A percentile compares a stretch with the other conserved stretches of the same genome.
Conservation (phyloP, 805 yeast species). For the Yarrowia sp. region DNA sequence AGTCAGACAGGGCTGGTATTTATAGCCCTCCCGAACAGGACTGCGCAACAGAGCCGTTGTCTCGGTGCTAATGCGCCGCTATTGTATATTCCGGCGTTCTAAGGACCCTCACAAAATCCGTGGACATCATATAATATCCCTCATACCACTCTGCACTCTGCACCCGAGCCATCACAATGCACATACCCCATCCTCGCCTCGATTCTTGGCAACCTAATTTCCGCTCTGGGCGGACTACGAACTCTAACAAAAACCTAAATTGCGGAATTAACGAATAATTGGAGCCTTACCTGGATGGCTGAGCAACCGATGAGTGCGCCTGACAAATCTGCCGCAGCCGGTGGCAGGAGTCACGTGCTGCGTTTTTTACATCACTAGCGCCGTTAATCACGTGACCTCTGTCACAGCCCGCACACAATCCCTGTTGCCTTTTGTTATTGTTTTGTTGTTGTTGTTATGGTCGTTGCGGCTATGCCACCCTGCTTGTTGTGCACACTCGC, state of each 20-base stretch:
- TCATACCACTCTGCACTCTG: neutral
- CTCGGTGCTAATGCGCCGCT: too few relatives aligned
- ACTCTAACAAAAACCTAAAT: neutral
- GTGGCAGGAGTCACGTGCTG: neutral
- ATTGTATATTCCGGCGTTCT: too few relatives aligned
- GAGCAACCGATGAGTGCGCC: neutral
- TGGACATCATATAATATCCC: neutral
- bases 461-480: too few relatives aligned
- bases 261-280: neutral
- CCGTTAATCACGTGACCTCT: too few relatives aligned
- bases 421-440: too few relatives aligned
- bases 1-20: constrained; percentile 15
- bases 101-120: too few relatives aligned
- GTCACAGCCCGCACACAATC: too few relatives aligned
- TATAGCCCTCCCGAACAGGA: neutral
- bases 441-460: too few relatives aligned
- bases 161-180: constrained; percentile 2
- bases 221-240: neutral
- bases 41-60: too few relatives aligned
- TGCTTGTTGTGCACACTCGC: neutral
- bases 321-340: neutral
- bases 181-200: constrained; percentile 23
- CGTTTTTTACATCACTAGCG: too few relatives aligned
- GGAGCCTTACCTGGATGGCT: constrained; percentile 3
- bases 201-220: constrained; percentile 6